Base-by-base conservation (phyloP, 805 yeast species). In the Candida ponderosae region DNA sequence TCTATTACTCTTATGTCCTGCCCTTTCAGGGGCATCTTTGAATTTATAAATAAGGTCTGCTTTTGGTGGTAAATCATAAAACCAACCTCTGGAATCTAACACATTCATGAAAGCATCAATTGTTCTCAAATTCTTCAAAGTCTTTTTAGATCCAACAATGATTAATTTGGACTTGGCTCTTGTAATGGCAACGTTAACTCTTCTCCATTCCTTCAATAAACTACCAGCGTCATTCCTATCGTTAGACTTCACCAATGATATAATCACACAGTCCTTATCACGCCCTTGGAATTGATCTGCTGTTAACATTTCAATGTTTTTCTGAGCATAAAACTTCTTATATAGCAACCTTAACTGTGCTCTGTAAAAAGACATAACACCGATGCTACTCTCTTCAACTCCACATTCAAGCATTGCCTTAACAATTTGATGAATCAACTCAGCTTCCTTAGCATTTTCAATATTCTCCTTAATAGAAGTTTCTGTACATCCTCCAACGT, bases 211-310 rank as follows among this genome's bases (percentile, higher is more conserved):
- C 43, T 72, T 76, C 31, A 93, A 62, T 32, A 93, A 65, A 21
- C 83, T 83, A 0, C 97, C 97, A 1, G 84, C 79, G 30, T 66
- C 68, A 9, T 68, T 64, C 17, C 72, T 72, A 2, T 65, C 66
- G 54, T 89, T 88, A 5, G 95, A 81, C 34, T 96, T 66, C 4
- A 93, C 98, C 47, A 93, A 63, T 0, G 97, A 90, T 3, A 93
- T 84, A 6, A 93, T 77, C 14, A 93, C 76, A 52, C 96, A 84
- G 24, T 86, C 90, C 51, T 90, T 93, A 58, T 93, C 99, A 39
- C 97, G 70, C 0, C 98, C 99, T 60, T 93, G 98, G 51, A 83
- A 90, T 52, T 82, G 86, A 58, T 93, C 99, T 0, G 97, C 97
- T 0, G 99, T 93, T 39, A 90, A 64, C 24, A 85, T 70, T 47